phyloP scores from a whole-genome alignment of 257 asterid genomes.

The Linderniella brevidens region DNA sequence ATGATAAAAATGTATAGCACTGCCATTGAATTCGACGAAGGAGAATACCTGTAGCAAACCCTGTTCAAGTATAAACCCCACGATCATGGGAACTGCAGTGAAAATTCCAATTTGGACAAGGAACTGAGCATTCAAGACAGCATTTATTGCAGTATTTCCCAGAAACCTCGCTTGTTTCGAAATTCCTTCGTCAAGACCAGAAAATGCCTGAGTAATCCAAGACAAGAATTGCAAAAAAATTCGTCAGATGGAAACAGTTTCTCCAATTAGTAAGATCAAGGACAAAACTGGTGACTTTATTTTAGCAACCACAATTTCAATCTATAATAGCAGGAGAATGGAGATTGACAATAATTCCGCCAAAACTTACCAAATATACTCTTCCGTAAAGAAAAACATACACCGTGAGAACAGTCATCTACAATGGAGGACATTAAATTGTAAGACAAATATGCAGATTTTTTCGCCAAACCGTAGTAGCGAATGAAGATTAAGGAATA shows the following conservation, averaged over 20 bases:
- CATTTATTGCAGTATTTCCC: slow-evolving; percentile 82
- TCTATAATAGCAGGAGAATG: too few species aligned
- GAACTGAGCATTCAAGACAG: slow-evolving; percentile 89
- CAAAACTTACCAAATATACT: slow-evolving; percentile 88
- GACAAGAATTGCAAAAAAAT: neutral
- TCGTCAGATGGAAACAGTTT: neutral
- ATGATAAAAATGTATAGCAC: slow-evolving; percentile 1
- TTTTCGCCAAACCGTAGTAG: neutral
- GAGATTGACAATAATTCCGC: too few species aligned
- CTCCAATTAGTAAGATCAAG: neutral
- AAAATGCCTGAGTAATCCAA: slow-evolving; percentile 51
- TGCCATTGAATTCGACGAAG: slow-evolving; percentile 3
- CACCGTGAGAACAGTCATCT: slow-evolving; percentile 97
- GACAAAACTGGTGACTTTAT: slow-evolving; percentile 4
- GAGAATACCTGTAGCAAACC: slow-evolving; percentile 72
- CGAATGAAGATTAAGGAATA: slow-evolving; percentile 8
- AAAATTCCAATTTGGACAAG: slow-evolving; percentile 92
- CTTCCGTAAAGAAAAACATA: slow-evolving; percentile 86
- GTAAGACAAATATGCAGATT: slow-evolving; percentile 13
- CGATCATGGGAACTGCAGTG: slow-evolving; percentile 93
- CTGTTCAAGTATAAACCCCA: slow-evolving; percentile 89
- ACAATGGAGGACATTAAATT: slow-evolving; percentile 19
- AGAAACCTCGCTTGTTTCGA: slow-evolving; percentile 32
- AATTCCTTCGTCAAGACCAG: slow-evolving; percentile 86
- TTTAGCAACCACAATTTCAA: too few species aligned